Base-by-base conservation (phyloP, 2,329 filamentous ascomycete species). In the Fusarium nelsonii region DNA sequence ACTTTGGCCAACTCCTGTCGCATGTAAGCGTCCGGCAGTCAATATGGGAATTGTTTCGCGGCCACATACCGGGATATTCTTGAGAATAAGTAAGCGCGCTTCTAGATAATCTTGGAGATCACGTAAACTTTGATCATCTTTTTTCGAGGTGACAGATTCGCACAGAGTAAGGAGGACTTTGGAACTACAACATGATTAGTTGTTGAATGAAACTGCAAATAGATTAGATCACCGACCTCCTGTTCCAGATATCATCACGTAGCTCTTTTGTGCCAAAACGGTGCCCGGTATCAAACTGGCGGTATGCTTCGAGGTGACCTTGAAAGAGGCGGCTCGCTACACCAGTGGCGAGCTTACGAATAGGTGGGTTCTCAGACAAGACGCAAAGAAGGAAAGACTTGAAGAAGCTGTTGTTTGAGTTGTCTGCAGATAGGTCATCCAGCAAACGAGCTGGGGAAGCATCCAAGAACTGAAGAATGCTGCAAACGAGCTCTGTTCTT, bases 401-500 rank as follows among this genome's bases (percentile, higher is more conserved):
- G 36, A 87, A 81, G 28, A 86, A 77, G 30, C 72, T 70, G n/a
- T 59, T 68, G 12, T 60, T 67, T 14, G 70, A 56, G 32, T 70
- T 72, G 26, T 73, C 69, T 16, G 65, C 66, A 18, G 76, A 71
- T 4, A 78, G 28, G 33, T 78, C 79, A 34, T 77, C 73, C 1
- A 80, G 58, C 12, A 81, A 66, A 7, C 75, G 71, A 10, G 62
- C 62, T 65, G 53, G 88, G 2, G 84, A 87, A 8, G 84, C 82
- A 66, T 87, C 82, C 12, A 91, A 75, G 59, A 90, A 90, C 41
- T 83, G 80, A 12, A 91, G 78, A 52, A 89, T 87, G 53, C 77
- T 78, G 48, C 76, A 75, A 6, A 76, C 69, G 61, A 79, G 74
- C 26, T 75, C 74, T 33, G 66, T 52, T 18, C 67, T 59, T 37